A percentile compares a stretch with the other conserved stretches of the same genome.
Evolutionary conservation across 192 early-diverging fungal species (phyloP).

Genomic region (Mortierella claussenii): DNA sequence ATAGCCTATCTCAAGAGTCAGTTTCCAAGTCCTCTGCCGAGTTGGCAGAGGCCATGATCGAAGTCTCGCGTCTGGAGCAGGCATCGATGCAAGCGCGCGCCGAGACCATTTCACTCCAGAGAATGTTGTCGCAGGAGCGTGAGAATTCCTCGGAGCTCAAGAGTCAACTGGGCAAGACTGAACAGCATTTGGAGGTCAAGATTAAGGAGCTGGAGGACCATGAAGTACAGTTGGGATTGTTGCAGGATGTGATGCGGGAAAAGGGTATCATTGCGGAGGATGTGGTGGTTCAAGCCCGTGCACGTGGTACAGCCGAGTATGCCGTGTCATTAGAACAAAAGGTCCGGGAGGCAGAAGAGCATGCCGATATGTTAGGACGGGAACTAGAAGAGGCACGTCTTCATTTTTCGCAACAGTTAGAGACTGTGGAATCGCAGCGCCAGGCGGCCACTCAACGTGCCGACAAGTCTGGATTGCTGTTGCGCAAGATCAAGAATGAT

Average conservation of each 20-base stretch:
- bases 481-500: constrained; percentile 46
- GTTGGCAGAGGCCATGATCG: constrained; percentile 55
- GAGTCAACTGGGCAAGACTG: constrained; percentile 48
- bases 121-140: constrained; percentile 55
- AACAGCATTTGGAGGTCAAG: constrained; percentile 52
- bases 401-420: constrained; percentile 17
- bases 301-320: constrained; percentile 31
- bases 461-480: constrained; percentile 28
- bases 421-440: constrained; percentile 27
- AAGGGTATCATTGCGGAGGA: constrained; percentile 59
- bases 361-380: constrained; percentile 5
- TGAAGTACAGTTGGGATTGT: constrained; percentile 64
- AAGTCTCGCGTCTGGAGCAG: constrained; percentile 59
- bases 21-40: constrained; percentile 47
- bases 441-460: constrained; percentile 31
- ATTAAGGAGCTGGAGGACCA: constrained; percentile 60
- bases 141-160: constrained; percentile 51
- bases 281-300: constrained; percentile 28
- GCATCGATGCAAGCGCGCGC: constrained; percentile 57
- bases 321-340: constrained; percentile 24
- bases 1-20: constrained; percentile 21
- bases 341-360: constrained; percentile 27
- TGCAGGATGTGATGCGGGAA: constrained; percentile 60
- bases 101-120: constrained; percentile 55
- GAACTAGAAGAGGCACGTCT: constrained; percentile 25